Evolutionary conservation across 2,329 filamentous ascomycete genomes (phyloP).

Genomic region (Sarocladium strictum): DNA sequence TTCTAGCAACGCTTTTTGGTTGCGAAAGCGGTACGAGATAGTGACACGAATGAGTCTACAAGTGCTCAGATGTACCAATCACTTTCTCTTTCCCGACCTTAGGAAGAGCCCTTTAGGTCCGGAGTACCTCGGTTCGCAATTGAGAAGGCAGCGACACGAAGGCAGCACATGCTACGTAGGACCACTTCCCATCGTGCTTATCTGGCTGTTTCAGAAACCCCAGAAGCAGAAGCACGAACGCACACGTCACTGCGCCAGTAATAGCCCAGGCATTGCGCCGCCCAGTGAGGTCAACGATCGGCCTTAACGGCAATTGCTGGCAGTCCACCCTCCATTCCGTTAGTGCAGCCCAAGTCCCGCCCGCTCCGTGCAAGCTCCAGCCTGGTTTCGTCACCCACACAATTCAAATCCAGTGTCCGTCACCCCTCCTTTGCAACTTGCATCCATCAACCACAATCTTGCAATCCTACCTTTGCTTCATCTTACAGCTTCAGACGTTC

Average conservation of each 20-base stretch:
- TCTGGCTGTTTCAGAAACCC: conserved; percentile 3
- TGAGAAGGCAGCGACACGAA: not conserved
- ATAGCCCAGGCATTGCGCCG: not conserved
- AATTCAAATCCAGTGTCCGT: conserved; percentile 8
- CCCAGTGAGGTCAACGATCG: conserved; percentile 4
- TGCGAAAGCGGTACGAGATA: too few species aligned
- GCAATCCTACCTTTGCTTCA: conserved; percentile 5
- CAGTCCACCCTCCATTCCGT: not conserved
- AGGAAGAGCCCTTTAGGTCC: too few species aligned
- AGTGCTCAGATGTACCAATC: too few species aligned
- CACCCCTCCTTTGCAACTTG: conserved; percentile 9
- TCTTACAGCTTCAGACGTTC: not conserved
- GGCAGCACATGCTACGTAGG: not conserved
- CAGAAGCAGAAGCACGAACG: not conserved
- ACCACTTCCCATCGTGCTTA: not conserved
- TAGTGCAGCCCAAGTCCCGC: conserved; percentile 3
- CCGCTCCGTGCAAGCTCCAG: conserved; percentile 9
- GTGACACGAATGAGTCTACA: too few species aligned
- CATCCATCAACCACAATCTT: not conserved
- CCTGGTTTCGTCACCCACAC: conserved; percentile 8
- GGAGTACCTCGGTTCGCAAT: not conserved
- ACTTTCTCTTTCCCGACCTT: too few species aligned
- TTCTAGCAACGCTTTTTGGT: too few species aligned
- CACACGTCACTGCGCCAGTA: not conserved
- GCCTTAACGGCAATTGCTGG: not conserved